Percentiles rank a stretch among this genome's conserved stretches.
phyloP scores from a whole-genome alignment of 2,329 filamentous ascomycete genomes.

The Talaromyces islandicus region DNA sequence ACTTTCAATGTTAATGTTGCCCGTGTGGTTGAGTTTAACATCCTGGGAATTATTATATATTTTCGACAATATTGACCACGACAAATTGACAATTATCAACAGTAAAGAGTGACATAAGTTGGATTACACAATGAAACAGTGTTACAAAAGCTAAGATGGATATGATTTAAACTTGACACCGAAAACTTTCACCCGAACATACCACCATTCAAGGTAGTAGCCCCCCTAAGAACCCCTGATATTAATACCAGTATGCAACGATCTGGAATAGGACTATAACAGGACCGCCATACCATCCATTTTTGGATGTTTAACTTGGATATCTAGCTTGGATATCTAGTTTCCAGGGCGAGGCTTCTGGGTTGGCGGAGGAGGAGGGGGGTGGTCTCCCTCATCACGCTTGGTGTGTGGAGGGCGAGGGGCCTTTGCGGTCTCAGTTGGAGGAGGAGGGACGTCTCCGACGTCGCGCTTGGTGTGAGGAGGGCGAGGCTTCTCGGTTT shows the following conservation, averaged over 20 bases:
- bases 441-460: neutral
- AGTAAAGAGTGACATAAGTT: neutral
- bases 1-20: neutral
- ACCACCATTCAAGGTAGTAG: neutral
- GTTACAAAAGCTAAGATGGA: neutral
- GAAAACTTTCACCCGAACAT: neutral
- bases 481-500: neutral
- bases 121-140: neutral
- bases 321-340: neutral
- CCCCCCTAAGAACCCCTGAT: too few species aligned
- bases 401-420: neutral
- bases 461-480: neutral
- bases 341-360: neutral
- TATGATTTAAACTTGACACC: neutral
- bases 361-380: neutral
- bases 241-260: neutral
- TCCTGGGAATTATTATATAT: too few species aligned
- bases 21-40: neutral
- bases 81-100: too few species aligned
- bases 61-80: too few species aligned
- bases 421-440: too few species aligned
- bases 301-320: neutral
- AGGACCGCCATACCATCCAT: neutral
- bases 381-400: neutral
- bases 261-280: neutral